Evolutionary conservation across 306 rosid species (phyloP), one percentile per base, ranked within the genome.

Genomic region (Aeschynomene evenia): DNA sequence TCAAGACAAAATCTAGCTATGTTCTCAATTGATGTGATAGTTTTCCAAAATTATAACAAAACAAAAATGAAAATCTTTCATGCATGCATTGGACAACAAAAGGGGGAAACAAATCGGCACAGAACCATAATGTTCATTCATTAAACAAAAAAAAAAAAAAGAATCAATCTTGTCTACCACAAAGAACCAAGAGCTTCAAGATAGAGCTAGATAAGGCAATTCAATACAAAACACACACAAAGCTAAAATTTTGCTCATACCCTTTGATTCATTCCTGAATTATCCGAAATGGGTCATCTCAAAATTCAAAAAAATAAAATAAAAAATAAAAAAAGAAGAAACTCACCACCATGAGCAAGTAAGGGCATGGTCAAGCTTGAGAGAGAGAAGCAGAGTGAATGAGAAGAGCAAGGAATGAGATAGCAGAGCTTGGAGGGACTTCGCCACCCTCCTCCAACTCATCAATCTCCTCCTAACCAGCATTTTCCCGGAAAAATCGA

Each of bases 381-480:
- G 88, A 29, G 82, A 84, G 52, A 93, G 90, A 8, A 82, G 42
- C 56, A 88, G 62, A 63, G 96, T 75, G 89, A 90, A 93, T 57
- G 89, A 66, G 70, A 88, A 87, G 62, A 93, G 94, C 9, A 88
- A 74, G 15, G 78, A 77, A 72, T 90, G 96, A 7, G 97, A 96
- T 1, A 76, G 11, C 28, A 93, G 78, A 53, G 89, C 85, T 66
- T 75, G 87, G 7, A 93, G 65, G 29, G 96, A 81, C 82, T 82
- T 82, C 0, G 76, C 87, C 48, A 87, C 97, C 70, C 91, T 85
- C 58, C 91, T 83, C 98, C 97, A 90, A 64, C 91, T 93, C 89
- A 87, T 84, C 39, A 85, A 79, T 70, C 89, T 85, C 69, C 89
- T 70, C 77, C 70, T 79, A 57, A 79, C 83, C 74, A 85, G 69